Base-by-base conservation (phyloP, 805 yeast genomes). In the Candida suzukii region DNA sequence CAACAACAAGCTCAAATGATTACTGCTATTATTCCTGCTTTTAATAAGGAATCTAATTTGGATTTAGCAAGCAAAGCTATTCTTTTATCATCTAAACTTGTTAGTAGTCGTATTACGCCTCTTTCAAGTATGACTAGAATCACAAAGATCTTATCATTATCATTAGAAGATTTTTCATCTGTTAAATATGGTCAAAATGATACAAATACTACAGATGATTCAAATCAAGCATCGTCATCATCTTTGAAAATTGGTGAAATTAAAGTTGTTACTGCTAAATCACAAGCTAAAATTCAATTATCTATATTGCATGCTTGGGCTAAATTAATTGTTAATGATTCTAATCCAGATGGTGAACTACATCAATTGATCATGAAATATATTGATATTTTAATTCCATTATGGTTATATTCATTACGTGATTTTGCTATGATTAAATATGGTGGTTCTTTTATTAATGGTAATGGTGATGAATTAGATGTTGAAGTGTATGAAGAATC, bases 1-100 rank as follows among this genome's bases (percentile, higher is more conserved):
- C 97, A 90, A 60, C 95, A 85, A 53, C 96, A 93, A 53, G 98
- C 98, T 0, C 96, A 88, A 51, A 86, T 93, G 10, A 81, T 86
- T 10, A 82, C 95, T 43, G 95, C 98, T 0, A 68, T 91, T 42
- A 74, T 88, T 38, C 96, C 97, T 0, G 87, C 95, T 11, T 91
- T 93, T 62, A 73, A 73, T 27, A 66, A 73, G 3, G 90, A 80
- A 17, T 80, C 88, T 42, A 80, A 83, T 12, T 77, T 95, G 1
- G 73, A 74, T 29, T 72, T 88, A 1, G 88, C 91, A 1, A 75
- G 85, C 19, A 75, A 74, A 40, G 96, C 96, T 0, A 74, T 91
- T 28, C 75, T 76, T 32, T 83, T 88, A 2, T 77, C 85, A 29
- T 88, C 95, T 0, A 80, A 79, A 41, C 80, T 91, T 52, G 70